Base-by-base conservation (phyloP, 176 grass and related monocot genomes). In the Elaeis guineensis region DNA sequence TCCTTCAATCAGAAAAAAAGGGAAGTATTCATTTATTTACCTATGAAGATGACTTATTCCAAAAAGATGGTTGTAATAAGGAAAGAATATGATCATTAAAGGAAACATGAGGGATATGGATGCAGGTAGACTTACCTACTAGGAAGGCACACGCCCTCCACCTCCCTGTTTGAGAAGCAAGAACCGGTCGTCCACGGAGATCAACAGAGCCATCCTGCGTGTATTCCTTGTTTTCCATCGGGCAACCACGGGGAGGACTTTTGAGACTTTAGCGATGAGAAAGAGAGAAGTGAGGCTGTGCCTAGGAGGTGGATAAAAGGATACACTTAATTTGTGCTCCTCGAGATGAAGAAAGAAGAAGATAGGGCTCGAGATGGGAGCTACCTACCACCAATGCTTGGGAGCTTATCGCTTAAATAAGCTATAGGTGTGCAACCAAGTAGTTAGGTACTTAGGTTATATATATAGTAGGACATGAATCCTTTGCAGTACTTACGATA, bases 91-190 rank as follows among this genome's bases (percentile, higher is more conserved):
- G 2, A 35, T 26, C 25, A 35, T 9, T 35, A 0, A 6, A 44
- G 11, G 9, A 44, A 44, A 9, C 35, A 44, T 14, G 5, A 14
- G 9, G 9, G 3, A n/a, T 3, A 66, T 2, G 11, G 5, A 18
- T 74, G 61, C 20, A 64, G 70, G 25, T 9, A 51, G 9, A 65
- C 16, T 12, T 51, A 90, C 87, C 87, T 19, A 92, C 89, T 50
- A 92, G 59, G 73, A 86, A 92, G 61, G 69, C 62, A 62, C 89
- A 92, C 50, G 89, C 89, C 50, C 73, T 83, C 89, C 89, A 92
- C 48, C 80, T 76, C 3, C 89, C 89, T 3, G 89, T 92, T 61
- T 54, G 54, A 0, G 79, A 52, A 20, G 89, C 80, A 52, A 78
- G 3, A 12, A 22, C 83, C 17, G 80, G 89, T 17, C 77, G 83